Evolutionary conservation across 2,329 filamentous ascomycete species (phyloP), one percentile per base, ranked within the genome.

Genomic region (Talaromyces sp.): DNA sequence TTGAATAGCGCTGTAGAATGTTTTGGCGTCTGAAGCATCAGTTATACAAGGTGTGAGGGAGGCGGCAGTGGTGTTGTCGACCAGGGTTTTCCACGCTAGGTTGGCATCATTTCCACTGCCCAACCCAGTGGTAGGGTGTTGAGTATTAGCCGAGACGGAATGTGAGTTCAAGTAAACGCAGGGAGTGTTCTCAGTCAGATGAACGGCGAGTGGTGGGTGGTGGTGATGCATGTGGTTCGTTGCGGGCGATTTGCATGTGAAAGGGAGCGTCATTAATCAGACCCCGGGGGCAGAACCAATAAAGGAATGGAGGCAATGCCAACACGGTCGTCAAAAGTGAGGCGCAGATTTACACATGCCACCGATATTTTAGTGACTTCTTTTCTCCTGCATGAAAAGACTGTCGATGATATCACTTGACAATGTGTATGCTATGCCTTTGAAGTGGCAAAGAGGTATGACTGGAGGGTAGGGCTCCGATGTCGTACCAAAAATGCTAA

Each of bases 1-100:
- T 43, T 66, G 61, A 38, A 67, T 48, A 3, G 68, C 60, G 46
- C 64, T 63, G 61, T 65, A 68, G 38, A 65, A 66, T 24, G 65
- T 60, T 52, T 66, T 67, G 14, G 54, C 58, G 57, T 68, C 62
- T 14, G 67, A 61, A 11, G 64, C 56, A 58, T 52, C 54, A 48
- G 31, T 57, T 53, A 64, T 27, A 57, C 53, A 55, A 12, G 61
- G 59, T 17, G 63, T 59, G n/a, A 59, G 57, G 29, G 61, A 46
- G 50, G 58, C 29, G 38, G 65, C 48, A 43, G 60, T 50, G 27
- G 57, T 53, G 31, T 59, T 32, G 26, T 62, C 29, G n/a, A 61
- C 58, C 29, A 63, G 29, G 12, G 54, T 48, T 38, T 3, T 32
- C 48, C 48, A 52, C 29, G 48, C 48, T 29, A 29, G 12, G 24